These are phyloP conservation scores for Lenwebbia sp. DNA, from an alignment of 345 rosid genomes.

Conservation along the genomic window DNA sequence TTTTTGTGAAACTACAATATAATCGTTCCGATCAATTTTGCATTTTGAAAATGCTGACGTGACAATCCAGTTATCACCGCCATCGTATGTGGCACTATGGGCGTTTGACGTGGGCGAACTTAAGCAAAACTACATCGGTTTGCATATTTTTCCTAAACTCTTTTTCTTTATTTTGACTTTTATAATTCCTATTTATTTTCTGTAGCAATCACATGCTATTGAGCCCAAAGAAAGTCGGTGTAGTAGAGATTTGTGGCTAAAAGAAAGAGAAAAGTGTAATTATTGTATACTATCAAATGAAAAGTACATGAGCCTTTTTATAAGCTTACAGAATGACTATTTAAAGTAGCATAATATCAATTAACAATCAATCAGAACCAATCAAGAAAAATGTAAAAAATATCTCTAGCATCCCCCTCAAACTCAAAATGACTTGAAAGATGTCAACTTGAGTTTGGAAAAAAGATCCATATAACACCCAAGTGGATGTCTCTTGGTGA, in stretches of 20 bases:
- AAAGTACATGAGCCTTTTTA: neutral
- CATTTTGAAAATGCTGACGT: neutral
- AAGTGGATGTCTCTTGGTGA: neutral
- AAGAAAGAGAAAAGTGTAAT: neutral
- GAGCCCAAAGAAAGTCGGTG: constrained; percentile 33
- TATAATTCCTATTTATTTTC: neutral
- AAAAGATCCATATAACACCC: neutral
- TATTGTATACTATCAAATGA: neutral
- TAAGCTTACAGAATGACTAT: too few species aligned
- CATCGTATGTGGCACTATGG: neutral
- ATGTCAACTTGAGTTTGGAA: neutral
- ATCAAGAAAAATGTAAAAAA: too few species aligned
- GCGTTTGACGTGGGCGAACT: rapidly evolving
- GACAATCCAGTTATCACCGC: neutral
- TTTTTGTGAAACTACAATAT: rapidly evolving
- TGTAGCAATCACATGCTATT: constrained; percentile 25
- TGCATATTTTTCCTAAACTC: neutral
- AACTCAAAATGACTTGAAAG: too few species aligned
- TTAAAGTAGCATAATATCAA: too few species aligned
- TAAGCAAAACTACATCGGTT: neutral
- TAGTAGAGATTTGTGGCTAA: neutral
- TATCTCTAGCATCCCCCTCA: neutral
- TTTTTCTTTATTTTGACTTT: neutral
- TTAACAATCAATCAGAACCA: too few species aligned
- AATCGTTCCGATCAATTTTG: neutral